These are phyloP conservation scores for Fusarium citri DNA, from an alignment of 2,329 filamentous ascomycete species.

Conservation along the genomic window DNA sequence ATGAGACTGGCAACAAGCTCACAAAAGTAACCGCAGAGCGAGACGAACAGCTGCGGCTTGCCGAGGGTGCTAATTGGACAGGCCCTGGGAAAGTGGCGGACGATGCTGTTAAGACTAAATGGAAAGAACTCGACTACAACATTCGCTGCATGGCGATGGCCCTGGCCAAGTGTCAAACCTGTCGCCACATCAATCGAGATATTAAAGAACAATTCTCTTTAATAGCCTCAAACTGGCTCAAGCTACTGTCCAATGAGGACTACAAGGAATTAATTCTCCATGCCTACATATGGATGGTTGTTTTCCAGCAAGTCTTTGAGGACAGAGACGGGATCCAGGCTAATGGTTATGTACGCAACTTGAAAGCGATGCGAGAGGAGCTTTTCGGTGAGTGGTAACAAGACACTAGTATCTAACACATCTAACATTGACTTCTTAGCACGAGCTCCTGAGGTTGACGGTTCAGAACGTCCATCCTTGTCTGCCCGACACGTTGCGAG, in stretches of 20 bases:
- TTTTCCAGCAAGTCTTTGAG: background rate
- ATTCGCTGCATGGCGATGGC: background rate
- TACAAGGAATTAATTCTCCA: background rate
- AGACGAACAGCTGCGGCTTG: background rate
- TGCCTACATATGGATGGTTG: background rate
- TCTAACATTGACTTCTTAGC: background rate
- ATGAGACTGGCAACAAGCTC: background rate
- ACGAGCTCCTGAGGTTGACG: background rate
- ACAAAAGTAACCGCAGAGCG: background rate
- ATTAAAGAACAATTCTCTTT: background rate
- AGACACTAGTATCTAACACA: no score
- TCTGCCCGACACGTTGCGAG: background rate
- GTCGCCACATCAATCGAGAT: rapidly evolving
- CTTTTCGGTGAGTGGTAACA: background rate
- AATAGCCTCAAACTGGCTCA: background rate
- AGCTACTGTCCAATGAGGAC: background rate
- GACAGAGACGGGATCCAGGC: background rate
- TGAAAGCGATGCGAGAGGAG: background rate
- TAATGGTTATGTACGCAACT: background rate
- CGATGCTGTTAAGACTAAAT: background rate
- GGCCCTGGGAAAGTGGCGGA: background rate
- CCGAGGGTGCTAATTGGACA: background rate
- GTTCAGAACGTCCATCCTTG: background rate
- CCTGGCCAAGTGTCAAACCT: background rate
- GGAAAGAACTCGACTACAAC: constrained; percentile 18